Conservation (phyloP, 164 flowering plant genomes). For the Magnolia officinalis region DNA sequence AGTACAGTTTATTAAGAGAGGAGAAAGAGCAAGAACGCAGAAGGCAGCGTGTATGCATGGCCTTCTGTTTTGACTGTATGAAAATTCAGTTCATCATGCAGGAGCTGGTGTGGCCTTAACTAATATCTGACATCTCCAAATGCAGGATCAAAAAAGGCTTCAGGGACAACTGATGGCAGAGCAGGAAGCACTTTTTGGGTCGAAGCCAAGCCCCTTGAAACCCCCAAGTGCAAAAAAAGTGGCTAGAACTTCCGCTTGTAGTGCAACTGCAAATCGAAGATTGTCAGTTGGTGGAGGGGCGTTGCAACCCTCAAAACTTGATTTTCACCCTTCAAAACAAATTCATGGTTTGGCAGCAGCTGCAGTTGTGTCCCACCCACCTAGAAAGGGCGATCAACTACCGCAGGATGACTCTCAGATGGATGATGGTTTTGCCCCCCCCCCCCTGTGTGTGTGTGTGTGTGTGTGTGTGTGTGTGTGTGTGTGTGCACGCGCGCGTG, state of each 20-base stretch:
- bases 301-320: constrained; percentile 35
- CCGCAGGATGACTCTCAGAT: neutral
- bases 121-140: neutral
- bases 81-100: neutral
- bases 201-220: constrained; percentile 89
- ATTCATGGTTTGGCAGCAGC: constrained; percentile 12
- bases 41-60: constrained; percentile 58
- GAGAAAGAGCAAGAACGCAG: constrained; percentile 83
- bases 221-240: constrained; percentile 53
- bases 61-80: neutral
- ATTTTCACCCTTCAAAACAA: constrained; percentile 31
- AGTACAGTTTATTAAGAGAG: constrained; percentile 55
- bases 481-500: too few species aligned
- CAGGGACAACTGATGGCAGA: constrained; percentile 70
- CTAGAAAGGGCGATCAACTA: constrained; percentile 37
- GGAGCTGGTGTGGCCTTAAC: neutral
- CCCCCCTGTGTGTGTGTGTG: too few species aligned
- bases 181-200: constrained; percentile 77
- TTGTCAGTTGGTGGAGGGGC: constrained; percentile 63
- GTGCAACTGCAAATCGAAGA: constrained; percentile 40
- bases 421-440: neutral
- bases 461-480: too few species aligned
- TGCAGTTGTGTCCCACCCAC: constrained; percentile 22
- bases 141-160: constrained; percentile 83
- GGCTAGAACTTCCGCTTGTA: constrained; percentile 59